Percentiles rank a stretch among this genome's conserved stretches.
Conservation (phyloP, 2,329 filamentous ascomycete genomes). For the Hymenoscyphus fructigenus region DNA sequence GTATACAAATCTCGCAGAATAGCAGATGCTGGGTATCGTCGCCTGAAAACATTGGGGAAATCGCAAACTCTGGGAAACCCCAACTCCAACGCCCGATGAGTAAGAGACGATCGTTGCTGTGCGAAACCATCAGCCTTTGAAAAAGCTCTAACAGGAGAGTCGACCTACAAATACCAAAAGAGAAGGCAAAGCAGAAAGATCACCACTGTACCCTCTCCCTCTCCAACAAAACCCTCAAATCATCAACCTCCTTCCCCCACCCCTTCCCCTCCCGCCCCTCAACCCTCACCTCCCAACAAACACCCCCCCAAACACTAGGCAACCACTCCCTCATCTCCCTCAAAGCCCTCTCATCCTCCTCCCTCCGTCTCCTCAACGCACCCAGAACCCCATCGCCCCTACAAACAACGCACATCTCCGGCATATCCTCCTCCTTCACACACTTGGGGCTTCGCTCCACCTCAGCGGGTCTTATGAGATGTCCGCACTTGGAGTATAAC, state of each 20-base stretch:
- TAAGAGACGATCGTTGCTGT: not conserved
- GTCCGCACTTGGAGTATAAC: constrained; percentile 30
- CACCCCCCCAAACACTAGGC: constrained; percentile 23
- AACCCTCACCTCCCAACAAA: constrained; percentile 14
- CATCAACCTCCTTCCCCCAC: constrained; percentile 22
- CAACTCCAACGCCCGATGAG: not conserved
- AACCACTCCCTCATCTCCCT: constrained; percentile 20
- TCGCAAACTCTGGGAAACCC: not conserved
- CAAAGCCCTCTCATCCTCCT: constrained; percentile 21
- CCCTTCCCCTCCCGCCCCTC: constrained; percentile 23
- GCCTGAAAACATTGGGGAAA: not conserved
- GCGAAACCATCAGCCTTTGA: not conserved
- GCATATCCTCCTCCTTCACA: constrained; percentile 25
- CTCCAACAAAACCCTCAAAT: constrained; percentile 30
- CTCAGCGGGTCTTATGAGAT: constrained; percentile 22
- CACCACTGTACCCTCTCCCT: constrained; percentile 32
- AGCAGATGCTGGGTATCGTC: not conserved
- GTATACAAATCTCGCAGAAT: not conserved
- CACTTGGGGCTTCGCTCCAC: constrained; percentile 10
- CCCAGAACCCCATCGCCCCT: constrained; percentile 19
- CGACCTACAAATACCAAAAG: not conserved
- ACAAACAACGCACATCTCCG: constrained; percentile 27
- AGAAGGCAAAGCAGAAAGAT: not conserved
- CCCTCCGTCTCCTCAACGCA: constrained; percentile 17
- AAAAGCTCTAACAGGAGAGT: not conserved